These are phyloP conservation scores for Neopestalotiopsis clavispora DNA, from an alignment of 2,329 filamentous ascomycete species.

Conservation along the genomic window DNA sequence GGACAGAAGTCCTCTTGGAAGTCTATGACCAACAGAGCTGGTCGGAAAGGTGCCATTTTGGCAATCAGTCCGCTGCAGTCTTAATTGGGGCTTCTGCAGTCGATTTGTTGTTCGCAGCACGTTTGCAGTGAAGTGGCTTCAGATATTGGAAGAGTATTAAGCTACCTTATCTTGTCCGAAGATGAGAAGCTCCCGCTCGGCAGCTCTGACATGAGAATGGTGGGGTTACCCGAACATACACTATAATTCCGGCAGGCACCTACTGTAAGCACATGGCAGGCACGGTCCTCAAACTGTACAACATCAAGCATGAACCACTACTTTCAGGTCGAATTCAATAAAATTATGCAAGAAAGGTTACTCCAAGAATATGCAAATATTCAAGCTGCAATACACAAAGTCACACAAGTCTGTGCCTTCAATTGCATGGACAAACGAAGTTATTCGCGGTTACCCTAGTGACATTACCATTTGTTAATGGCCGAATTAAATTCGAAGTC, in stretches of 20 bases:
- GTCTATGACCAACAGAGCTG: constrained; percentile 76
- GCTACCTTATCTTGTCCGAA: not conserved
- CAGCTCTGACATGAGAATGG: not conserved
- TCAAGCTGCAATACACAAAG: no score
- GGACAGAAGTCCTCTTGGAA: constrained; percentile 95
- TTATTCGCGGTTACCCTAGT: no score
- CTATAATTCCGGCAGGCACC: no score
- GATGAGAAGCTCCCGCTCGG: not conserved
- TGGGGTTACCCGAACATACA: not conserved
- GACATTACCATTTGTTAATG: no score
- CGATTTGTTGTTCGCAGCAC: not conserved
- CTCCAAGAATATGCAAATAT: no score
- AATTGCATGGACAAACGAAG: not conserved
- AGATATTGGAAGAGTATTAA: not conserved
- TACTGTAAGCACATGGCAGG: no score
- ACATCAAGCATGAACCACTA: no score
- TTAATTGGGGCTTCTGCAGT: not conserved
- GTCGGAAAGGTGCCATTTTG: constrained; percentile 40
- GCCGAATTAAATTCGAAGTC: no score
- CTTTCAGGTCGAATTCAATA: no score
- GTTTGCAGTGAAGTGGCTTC: not conserved
- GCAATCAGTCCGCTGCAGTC: no score
- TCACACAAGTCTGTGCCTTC: not conserved
- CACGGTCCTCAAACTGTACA: no score
- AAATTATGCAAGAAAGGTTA: no score